phyloP scores from a whole-genome alignment of 2,329 filamentous ascomycete genomes.

The Tolypocladium pustulatum region DNA sequence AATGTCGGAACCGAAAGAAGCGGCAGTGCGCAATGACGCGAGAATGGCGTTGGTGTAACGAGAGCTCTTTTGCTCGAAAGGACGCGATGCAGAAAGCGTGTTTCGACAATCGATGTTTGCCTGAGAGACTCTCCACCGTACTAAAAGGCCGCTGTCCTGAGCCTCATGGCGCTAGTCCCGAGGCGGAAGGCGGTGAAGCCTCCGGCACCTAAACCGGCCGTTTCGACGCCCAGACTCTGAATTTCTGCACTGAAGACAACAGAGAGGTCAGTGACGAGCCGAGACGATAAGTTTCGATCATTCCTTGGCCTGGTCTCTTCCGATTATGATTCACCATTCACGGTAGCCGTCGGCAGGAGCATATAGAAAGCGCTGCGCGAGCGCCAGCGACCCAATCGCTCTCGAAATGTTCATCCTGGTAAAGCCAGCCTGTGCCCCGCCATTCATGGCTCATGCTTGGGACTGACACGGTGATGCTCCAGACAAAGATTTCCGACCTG shows the following conservation, averaged over 20 bases:
- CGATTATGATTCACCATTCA: not conserved
- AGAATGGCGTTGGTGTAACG: not conserved
- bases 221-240: not conserved
- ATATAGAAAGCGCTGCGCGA: not conserved
- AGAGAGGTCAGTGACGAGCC: not conserved
- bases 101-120: not conserved
- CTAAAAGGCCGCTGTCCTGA: not conserved
- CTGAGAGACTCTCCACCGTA: not conserved
- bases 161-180: not conserved
- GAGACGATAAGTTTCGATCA: not conserved
- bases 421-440: not conserved
- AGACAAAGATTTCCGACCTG: constrained; percentile 92
- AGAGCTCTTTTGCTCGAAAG: not conserved
- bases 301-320: not conserved
- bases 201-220: not conserved
- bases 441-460: not conserved
- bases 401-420: constrained; percentile 5
- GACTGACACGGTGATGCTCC: not conserved
- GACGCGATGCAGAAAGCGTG: not conserved
- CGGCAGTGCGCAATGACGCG: not conserved
- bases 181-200: constrained; percentile 2
- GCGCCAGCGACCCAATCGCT: not conserved
- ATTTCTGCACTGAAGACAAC: not conserved
- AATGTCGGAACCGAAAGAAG: not conserved
- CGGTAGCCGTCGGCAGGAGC: not conserved